A percentile compares a stretch with the other conserved stretches of the same genome.
phyloP scores from a whole-genome alignment of 768 basidiomycete species.

The Mycena olivaceomarginata region DNA sequence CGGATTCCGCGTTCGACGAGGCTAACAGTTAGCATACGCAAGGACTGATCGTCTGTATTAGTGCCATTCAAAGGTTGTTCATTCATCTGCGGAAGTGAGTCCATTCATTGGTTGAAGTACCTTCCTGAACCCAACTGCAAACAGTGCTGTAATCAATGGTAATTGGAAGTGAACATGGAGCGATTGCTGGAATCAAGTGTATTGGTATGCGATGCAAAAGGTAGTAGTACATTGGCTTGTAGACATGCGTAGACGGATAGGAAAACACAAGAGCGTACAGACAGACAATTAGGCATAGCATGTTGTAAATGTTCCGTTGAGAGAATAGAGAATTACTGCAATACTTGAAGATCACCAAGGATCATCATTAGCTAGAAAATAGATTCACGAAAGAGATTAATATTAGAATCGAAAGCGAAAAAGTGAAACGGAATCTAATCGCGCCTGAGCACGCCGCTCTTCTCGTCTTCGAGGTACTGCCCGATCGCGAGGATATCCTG shows the following conservation, averaged over 20 bases:
- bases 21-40: too few species aligned
- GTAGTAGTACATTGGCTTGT: conserved; percentile 36
- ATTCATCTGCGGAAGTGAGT: too few species aligned
- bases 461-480: conserved; percentile 90
- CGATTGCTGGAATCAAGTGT: conserved; percentile 11
- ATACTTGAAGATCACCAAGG: conserved; percentile 12
- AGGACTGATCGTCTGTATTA: too few species aligned
- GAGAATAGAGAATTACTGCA: conserved; percentile 26
- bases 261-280: conserved; percentile 16
- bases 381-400: conserved; percentile 27
- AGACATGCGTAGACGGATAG: conserved; percentile 14
- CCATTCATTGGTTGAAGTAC: too few species aligned
- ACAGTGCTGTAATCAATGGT: too few species aligned
- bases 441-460: conserved; percentile 76
- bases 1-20: too few species aligned
- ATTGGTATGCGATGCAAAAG: conserved; percentile 34
- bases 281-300: conserved; percentile 40
- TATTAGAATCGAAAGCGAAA: conserved; percentile 3
- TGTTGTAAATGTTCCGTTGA: conserved; percentile 5
- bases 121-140: too few species aligned
- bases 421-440: conserved; percentile 46
- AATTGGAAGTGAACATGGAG: too few species aligned
- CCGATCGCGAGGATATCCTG: conserved; percentile 92
- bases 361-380: conserved; percentile 29
- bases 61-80: too few species aligned